Evolutionary conservation across 345 rosid genomes (phyloP).

Genomic region (Zanthoxylum bungeanum): DNA sequence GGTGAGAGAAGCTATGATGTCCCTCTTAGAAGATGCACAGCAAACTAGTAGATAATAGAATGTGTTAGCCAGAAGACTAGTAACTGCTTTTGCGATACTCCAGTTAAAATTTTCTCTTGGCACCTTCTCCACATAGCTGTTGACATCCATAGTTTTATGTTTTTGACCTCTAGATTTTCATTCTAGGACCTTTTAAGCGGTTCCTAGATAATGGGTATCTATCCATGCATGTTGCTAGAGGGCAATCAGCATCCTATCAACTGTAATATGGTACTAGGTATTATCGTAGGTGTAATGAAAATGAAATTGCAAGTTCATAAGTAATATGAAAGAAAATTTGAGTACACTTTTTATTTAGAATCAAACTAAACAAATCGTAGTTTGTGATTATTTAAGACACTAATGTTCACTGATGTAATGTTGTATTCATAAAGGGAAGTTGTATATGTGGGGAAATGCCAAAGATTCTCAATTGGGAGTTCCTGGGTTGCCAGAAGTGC

Average conservation of each 20-base stretch:
- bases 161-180: neutral
- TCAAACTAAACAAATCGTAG: neutral
- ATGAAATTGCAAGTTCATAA: neutral
- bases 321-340: neutral
- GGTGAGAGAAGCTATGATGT: constrained; percentile 35
- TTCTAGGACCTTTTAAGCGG: neutral
- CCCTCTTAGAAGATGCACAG: neutral
- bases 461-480: constrained; percentile 86
- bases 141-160: neutral
- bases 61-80: too few species aligned
- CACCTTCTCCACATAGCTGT: neutral
- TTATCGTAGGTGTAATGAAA: neutral
- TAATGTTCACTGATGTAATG: neutral
- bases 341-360: neutral
- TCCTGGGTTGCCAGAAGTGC: constrained; percentile 79
- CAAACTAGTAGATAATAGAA: neutral
- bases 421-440: constrained; percentile 52
- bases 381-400: neutral
- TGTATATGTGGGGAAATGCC: constrained; percentile 95
- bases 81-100: too few species aligned
- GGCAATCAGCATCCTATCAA: neutral
- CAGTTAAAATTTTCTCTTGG: neutral
- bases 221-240: neutral
- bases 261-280: neutral
- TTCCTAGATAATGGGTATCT: neutral